A percentile compares a stretch with the other conserved stretches of the same genome.
Evolutionary conservation across 2,329 filamentous ascomycete species (phyloP).

Genomic region (Malbranchea cinnamomea): DNA sequence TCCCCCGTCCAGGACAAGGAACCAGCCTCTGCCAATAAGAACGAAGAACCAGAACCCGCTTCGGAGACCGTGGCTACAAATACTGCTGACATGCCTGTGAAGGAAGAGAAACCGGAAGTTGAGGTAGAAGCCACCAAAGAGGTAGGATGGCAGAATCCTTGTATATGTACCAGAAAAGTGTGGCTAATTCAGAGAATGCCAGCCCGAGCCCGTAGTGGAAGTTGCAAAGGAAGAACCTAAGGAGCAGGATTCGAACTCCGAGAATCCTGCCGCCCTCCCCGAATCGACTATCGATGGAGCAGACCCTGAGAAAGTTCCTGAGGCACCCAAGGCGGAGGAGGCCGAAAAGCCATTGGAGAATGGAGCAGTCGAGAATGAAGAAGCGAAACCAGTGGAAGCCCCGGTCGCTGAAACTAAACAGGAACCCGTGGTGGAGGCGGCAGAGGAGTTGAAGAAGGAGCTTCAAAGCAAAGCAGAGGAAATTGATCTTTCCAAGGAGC

Average conservation of each 20-base stretch:
- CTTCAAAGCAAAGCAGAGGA: conserved; percentile 1
- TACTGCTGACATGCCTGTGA: background rate
- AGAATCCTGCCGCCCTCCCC: no score
- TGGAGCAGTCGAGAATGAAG: conserved; percentile 1
- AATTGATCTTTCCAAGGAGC: no score
- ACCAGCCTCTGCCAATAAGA: conserved; percentile 6
- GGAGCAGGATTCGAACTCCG: no score
- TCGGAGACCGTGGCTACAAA: background rate
- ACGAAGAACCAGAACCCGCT: conserved; percentile 4
- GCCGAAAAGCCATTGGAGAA: background rate
- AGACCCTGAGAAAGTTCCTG: background rate
- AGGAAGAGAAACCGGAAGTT: background rate
- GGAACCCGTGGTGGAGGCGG: background rate
- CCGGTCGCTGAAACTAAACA: background rate
- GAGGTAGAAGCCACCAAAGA: conserved; percentile 1
- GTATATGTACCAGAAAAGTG: no score
- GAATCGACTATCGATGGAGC: background rate
- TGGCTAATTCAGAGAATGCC: no score
- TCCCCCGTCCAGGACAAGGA: conserved; percentile 1
- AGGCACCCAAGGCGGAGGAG: background rate
- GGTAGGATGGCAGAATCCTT: no score
- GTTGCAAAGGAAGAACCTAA: no score
- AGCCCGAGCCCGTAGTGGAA: no score
- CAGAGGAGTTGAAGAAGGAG: background rate
- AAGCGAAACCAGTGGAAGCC: conserved; percentile 4